Evolutionary conservation across 1,284 basidiomycete genomes (phyloP), one percentile per base, ranked within the genome.

Genomic region (Malassezia psittaci): DNA sequence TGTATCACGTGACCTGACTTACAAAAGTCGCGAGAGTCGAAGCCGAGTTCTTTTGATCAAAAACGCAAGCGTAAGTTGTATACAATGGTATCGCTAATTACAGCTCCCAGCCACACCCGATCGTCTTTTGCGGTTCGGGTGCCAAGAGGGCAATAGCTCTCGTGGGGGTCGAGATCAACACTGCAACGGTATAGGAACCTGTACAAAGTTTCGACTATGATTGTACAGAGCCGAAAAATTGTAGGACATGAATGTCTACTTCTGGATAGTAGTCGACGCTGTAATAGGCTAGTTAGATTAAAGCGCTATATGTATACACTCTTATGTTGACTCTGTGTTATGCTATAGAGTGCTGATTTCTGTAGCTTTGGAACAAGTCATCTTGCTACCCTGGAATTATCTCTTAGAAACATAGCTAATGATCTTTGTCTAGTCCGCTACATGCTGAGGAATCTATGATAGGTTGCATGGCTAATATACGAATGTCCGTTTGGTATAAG

Each of bases 51-150:
- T 29, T 51, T 66, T 59, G 64, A 68, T 68, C 66, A 68, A 68
- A 68, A 68, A 59, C 43, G 55, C 64, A 63, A 68, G 66, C 62
- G 66, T 68, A 66, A 41, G 66, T 68, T 29, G 35, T n/a, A 34
- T 29, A 45, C 12, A 18, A 24, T 37, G 7, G 24, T 18, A n/a
- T 16, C n/a, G 41, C 45, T 52, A 19, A 44, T 45, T 19, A 48
- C 56, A 67, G 66, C 66, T 59, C 62, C 62, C 59, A 64, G 66
- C 66, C 66, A 67, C 66, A 67, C 66, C 66, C 66, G 54, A 37
- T 49, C 50, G 55, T 52, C 19, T 36, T 18, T 42, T 19, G 50
- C 55, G 50, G 39, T 19, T 33, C 15, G 55, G 55, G 55, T 57
- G 55, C 55, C 55, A 57, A 57, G 55, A 40, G 55, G 51, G 46